phyloP scores from a whole-genome alignment of 129 eudicot species.

The Helichrysum umbraculigerum region DNA sequence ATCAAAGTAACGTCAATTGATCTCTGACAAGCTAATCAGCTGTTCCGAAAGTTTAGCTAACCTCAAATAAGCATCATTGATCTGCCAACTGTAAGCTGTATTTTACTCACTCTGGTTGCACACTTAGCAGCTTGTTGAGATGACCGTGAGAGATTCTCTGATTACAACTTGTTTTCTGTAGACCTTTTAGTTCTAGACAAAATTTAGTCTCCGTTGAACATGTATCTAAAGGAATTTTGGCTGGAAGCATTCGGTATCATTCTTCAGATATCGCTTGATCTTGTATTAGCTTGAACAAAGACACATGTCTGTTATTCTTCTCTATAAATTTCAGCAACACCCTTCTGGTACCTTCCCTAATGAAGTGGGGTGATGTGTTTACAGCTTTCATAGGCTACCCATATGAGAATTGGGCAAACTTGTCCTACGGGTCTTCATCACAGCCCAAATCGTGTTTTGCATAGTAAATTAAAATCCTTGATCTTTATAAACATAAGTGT shows the following conservation, averaged over 20 bases:
- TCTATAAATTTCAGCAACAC: not conserved
- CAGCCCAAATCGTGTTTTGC: not conserved
- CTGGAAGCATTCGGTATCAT: not conserved
- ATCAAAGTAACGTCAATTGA: no score
- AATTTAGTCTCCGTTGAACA: not conserved
- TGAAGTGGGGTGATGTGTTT: not conserved
- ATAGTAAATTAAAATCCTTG: not conserved
- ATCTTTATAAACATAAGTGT: not conserved
- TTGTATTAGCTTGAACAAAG: not conserved
- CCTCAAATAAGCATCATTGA: no score
- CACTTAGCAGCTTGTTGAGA: not conserved
- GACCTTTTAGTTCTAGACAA: not conserved
- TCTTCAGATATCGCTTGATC: not conserved
- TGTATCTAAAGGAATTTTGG: not conserved
- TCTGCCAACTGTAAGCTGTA: not conserved
- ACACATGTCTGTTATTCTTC: not conserved
- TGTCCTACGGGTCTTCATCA: conserved; percentile 1
- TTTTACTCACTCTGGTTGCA: not conserved
- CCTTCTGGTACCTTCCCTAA: not conserved
- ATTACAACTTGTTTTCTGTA: not conserved
- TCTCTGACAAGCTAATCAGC: no score
- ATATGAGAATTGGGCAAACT: not conserved
- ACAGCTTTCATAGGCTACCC: not conserved
- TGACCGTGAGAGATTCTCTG: not conserved
- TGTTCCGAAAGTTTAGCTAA: no score